Evolutionary conservation across 2,329 filamentous ascomycete genomes (phyloP).

Genomic region (Xylaria sp.): DNA sequence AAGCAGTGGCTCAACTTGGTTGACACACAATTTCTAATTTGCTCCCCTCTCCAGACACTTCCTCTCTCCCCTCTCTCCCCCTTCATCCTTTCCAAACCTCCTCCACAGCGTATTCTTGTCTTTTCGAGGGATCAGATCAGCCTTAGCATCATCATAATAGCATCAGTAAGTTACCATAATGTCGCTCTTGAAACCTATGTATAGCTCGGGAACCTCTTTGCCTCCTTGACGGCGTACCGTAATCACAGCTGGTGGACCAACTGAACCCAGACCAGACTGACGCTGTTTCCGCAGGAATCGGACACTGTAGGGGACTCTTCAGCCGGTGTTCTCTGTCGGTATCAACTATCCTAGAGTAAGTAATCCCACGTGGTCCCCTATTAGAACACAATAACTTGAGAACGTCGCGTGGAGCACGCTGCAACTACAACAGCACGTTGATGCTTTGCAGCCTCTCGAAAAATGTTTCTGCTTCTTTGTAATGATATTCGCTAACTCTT

Average conservation of each 20-base stretch:
- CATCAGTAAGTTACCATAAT: too few species aligned
- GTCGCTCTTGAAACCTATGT: too few species aligned
- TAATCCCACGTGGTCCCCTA: neutral
- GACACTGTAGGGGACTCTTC: neutral
- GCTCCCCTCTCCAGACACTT: neutral
- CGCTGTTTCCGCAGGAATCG: neutral
- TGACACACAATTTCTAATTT: neutral
- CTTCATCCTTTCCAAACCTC: too few species aligned
- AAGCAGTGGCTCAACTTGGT: neutral
- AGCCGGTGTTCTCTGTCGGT: too few species aligned
- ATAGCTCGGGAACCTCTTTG: too few species aligned
- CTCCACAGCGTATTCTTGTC: too few species aligned
- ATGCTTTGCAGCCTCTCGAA: neutral
- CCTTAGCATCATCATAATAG: too few species aligned
- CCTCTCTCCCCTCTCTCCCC: neutral
- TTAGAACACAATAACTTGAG: neutral
- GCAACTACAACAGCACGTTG: neutral
- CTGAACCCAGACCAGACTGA: neutral
- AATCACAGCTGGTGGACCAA: too few species aligned
- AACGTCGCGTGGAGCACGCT: neutral
- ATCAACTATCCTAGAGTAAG: neutral
- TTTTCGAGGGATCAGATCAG: too few species aligned
- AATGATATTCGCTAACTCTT: neutral
- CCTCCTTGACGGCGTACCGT: too few species aligned
- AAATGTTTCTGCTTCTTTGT: neutral